Percentiles rank a stretch among this genome's conserved stretches.
Conservation (phyloP, 768 basidiomycete genomes). For the Lepiota venenata region DNA sequence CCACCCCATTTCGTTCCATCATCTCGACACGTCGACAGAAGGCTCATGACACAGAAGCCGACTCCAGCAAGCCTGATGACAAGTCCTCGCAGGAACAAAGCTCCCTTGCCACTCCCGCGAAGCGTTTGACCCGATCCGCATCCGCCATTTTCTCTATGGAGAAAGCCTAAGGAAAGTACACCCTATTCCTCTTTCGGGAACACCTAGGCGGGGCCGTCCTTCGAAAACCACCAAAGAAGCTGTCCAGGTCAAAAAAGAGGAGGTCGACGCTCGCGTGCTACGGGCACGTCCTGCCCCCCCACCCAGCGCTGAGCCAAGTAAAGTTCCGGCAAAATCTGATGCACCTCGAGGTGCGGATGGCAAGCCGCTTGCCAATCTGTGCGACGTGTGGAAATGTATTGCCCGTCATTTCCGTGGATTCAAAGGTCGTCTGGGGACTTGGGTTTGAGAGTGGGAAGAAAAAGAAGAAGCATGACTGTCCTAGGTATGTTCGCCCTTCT, state of each 20-base stretch:
- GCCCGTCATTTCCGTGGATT: conserved; percentile 74
- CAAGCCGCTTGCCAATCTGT: conserved; percentile 65
- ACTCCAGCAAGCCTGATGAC: conserved; percentile 25
- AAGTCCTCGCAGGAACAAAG: conserved; percentile 4
- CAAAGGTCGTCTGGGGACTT: conserved; percentile 72
- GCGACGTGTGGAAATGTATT: conserved; percentile 67
- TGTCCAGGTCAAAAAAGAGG: conserved; percentile 44
- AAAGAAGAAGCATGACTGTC: conserved; percentile 70
- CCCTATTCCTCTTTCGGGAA: conserved; percentile 23
- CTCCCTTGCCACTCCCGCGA: conserved; percentile 23
- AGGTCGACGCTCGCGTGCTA: conserved; percentile 48
- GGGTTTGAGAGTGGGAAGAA: conserved; percentile 48
- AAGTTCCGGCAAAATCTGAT: conserved; percentile 32
- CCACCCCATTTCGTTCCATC: conserved; percentile 48
- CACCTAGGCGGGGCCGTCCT: conserved; percentile 20
- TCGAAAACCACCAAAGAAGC: conserved; percentile 26
- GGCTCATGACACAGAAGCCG: conserved; percentile 22
- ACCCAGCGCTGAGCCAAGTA: conserved; percentile 25
- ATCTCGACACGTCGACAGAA: conserved; percentile 61
- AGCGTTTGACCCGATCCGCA: conserved; percentile 31
- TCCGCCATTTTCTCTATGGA: conserved; percentile 19
- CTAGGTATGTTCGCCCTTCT: conserved; percentile 50
- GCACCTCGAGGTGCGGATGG: conserved; percentile 60
- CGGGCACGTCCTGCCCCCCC: conserved; percentile 43
- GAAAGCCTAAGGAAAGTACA: conserved; percentile 31